Evolutionary conservation across 768 basidiomycete species (phyloP), one percentile per base, ranked within the genome.

Genomic region (Trametes maxima): DNA sequence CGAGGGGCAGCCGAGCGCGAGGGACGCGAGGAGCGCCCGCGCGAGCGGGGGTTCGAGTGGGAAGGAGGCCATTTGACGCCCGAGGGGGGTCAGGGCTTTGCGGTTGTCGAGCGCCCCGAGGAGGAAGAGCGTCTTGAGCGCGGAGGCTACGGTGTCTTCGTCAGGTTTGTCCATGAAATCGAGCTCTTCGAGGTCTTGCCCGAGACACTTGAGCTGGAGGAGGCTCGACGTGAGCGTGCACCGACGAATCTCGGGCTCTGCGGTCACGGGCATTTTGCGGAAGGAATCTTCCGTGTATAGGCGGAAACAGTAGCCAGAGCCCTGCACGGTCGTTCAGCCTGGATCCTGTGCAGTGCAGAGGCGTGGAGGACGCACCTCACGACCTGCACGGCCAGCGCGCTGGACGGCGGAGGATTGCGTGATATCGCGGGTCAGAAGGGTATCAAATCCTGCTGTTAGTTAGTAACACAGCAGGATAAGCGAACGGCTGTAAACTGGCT

Each of bases 331-430:
- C 52, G 50, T 37, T 10, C 25, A 21, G 40, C 13, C 52, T 37
- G 50, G 17, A 43, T 48, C 13, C 25, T 8, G 33, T 24, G 17
- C 11, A 12, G 49, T 0, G 21, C 17, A 4, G 36, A 37, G 7
- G 0, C 13, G 17, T 10, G 35, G 40, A 14, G 28, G 0, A 69
- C 76, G 45, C 68, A 90, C 91, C 75, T 98, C 94, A 59, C 97
- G 93, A 63, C 97, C 97, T 0, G 96, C 97, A 58, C 97, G 92
- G 72, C 97, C 97, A 2, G 94, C 84, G n/a, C 97, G 82, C 73
- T 99, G 92, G 82, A 87, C 86, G 7, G 97, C 95, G 14, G 91
- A 94, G 2, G 93, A 94, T 73, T 92, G 87, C 24, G 92, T 92
- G 63, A 98, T 91, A 52, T 90, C 86, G 69, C 85, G 84, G 16